A percentile compares a stretch with the other conserved stretches of the same genome.
phyloP scores from a whole-genome alignment of 257 asterid species.

The Eustoma russellianum region DNA sequence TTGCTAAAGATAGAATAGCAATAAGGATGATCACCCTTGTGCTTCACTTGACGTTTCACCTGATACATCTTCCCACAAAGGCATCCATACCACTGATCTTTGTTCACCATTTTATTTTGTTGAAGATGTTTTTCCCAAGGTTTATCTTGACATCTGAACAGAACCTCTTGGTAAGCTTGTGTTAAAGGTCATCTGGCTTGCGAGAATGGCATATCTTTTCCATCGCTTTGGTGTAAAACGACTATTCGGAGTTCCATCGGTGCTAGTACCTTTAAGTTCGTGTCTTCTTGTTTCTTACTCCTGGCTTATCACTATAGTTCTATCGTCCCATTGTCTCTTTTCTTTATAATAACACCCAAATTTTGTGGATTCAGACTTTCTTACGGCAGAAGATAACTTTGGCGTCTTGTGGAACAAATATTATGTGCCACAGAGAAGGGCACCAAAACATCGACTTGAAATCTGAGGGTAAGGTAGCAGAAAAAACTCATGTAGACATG shows the following conservation, averaged over 20 bases:
- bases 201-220: neutral
- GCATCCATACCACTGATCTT: no score
- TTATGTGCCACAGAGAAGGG: constrained; percentile 25
- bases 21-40: no score
- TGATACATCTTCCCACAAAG: no score
- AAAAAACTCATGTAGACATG: constrained; percentile 10
- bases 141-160: no score
- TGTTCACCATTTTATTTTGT: no score
- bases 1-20: no score
- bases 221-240: neutral
- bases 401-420: constrained; percentile 35
- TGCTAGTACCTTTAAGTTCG: neutral
- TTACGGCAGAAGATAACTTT: constrained; percentile 65
- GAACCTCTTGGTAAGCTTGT: no score
- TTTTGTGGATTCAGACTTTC: constrained; percentile 44
- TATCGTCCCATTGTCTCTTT: neutral
- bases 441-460: constrained; percentile 15
- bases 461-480: constrained; percentile 16
- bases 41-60: no score
- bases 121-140: no score
- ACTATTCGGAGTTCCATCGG: neutral
- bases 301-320: neutral
- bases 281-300: neutral
- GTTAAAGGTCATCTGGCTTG: no score
- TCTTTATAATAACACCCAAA: neutral